These are phyloP conservation scores for Eragrostis tef DNA, from an alignment of 202 grass and related monocot genomes.

Conservation along the genomic window DNA sequence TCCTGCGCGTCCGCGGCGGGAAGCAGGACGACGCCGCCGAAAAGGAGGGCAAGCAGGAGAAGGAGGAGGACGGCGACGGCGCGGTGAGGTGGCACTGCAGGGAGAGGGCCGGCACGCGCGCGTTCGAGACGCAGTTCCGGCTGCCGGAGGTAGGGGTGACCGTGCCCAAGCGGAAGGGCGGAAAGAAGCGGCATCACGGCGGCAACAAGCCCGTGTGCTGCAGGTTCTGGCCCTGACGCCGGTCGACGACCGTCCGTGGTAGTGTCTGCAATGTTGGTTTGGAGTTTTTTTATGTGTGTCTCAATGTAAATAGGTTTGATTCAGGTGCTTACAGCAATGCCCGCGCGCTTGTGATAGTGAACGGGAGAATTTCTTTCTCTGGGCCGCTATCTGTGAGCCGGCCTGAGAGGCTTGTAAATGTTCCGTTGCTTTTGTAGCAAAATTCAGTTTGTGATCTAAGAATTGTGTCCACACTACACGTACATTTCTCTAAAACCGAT, in stretches of 20 bases:
- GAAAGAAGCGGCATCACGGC: slow-evolving; percentile 41
- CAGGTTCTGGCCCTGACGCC: slow-evolving; percentile 46
- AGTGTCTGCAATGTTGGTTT: not conserved
- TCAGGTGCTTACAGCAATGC: not conserved
- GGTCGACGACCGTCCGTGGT: not conserved
- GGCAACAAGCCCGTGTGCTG: slow-evolving; percentile 38
- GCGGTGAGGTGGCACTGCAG: slow-evolving; percentile 51
- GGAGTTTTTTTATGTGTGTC: not conserved
- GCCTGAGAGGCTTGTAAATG: too few relatives aligned
- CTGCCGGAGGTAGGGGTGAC: slow-evolving; percentile 56
- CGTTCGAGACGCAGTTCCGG: slow-evolving; percentile 38
- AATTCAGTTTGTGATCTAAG: too few relatives aligned
- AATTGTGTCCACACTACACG: too few relatives aligned
- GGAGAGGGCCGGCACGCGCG: slow-evolving; percentile 31
- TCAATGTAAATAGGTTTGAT: not conserved
- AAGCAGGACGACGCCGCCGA: not conserved
- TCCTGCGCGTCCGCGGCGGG: slow-evolving; percentile 45
- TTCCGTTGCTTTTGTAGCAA: too few relatives aligned
- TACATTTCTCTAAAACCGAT: too few relatives aligned
- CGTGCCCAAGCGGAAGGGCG: slow-evolving; percentile 50
- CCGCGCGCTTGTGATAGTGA: not conserved
- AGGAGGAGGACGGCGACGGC: not conserved
- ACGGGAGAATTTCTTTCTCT: not conserved
- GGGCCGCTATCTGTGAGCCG: too few relatives aligned
- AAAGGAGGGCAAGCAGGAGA: not conserved